Evolutionary conservation across 257 asterid species (phyloP), one percentile per base, ranked within the genome.

Genomic region (Solanum virginianum): DNA sequence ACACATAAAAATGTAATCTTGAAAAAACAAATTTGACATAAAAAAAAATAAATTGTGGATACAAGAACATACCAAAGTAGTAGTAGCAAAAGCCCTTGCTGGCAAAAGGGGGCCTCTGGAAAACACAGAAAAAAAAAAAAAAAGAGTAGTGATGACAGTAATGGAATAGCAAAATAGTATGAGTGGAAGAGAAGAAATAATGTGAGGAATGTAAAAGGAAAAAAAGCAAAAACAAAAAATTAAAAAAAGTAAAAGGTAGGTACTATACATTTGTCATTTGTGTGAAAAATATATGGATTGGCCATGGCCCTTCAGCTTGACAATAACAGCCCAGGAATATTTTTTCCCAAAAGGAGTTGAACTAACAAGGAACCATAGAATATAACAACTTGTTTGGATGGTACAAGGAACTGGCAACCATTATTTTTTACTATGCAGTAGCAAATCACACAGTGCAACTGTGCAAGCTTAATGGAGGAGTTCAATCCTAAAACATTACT

Each of bases 131-230:
- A 85, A 51, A 63, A 85, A 51, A 85, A 51, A 63, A 22, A 84
- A 85, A 74, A 65, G 83, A 81, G 83, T 82, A 85, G 39, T 71
- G 81, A 86, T 82, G 29, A 74, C 60, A 85, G 85, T 59, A 82
- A 74, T 22, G 32, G n/a, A 47, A 24, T 74, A 2, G 81, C 56
- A 75, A 49, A 81, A 55, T 54, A 86, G 89, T 88, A 72, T 85
- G 91, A 91, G 92, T 90, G 84, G 85, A 86, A 89, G 51, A 85
- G 92, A 91, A 90, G 93, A 88, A 90, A 90, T 72, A 83, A 89
- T 88, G 89, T 88, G 80, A 84, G 82, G 36, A 82, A 86, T 26
- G 72, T 29, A 65, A 26, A 15, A 65, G 43, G 1, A 32, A 66
- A 88, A 85, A 88, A 32, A 32, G 36, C 36, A 2, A 32, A 32